Base-by-base conservation (phyloP, 495 filamentous ascomycete species). In the Tuber borchii region DNA sequence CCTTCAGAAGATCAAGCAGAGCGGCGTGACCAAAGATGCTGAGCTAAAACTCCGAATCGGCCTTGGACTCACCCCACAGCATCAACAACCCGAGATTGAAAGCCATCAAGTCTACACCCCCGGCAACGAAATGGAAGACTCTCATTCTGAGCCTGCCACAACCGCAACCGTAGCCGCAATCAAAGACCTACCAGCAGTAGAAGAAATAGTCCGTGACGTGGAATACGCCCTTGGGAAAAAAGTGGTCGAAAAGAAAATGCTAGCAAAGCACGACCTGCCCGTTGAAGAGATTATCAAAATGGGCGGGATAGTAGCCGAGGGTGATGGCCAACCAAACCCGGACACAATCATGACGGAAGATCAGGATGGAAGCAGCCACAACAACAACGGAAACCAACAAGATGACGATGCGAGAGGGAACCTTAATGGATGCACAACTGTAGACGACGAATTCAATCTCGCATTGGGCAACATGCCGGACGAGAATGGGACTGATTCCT, bases 151-250 rank as follows among this genome's bases (percentile, higher is more conserved):
- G 93, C 96, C 88, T 97, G 94, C 89, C 88, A 95, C 77, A 95
- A 93, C 83, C 91, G 95, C 84, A 94, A 93, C 75, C 91, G 94
- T 84, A 94, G 93, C 75, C 92, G 97, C 85, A 88, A 97, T 73
- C 92, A 97, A 87, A 93, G 97, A 82, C 89, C 97, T 76, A 95
- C 97, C 85, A 93, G 97, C 75, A 0, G 74, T 83, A 7, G 76
- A 75, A 7, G 81, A 82, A 39, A 76, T 83, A 26, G 70, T 79
- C 6, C 65, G 68, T 10, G 76, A 76, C 42, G 78, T 83, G 6
- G 81, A 83, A n/a, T 43, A 46, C 3, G 71, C 69, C 12, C 75
- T 82, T 10, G 78, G 78, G n/a, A 78, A 78, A 69, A 80, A 81
- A 20, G 79, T 83, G 1, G 75, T 79, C 0, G 78, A 81, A 45